Evolutionary conservation across 176 grass and related monocot genomes (phyloP).

Genomic region (Oryza officinalis): DNA sequence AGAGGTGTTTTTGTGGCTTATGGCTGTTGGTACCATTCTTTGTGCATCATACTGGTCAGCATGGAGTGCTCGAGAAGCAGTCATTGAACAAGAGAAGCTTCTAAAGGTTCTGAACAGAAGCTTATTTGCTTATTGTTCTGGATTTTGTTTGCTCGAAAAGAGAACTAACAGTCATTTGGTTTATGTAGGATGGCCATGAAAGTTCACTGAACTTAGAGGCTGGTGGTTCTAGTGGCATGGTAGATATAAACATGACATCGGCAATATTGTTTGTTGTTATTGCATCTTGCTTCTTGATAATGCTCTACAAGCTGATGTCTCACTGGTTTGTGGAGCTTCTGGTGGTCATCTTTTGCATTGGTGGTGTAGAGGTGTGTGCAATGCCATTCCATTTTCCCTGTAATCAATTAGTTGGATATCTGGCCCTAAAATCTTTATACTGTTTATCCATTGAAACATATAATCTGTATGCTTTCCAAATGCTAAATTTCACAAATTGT

Average conservation of each 20-base stretch:
- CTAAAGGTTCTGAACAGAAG: conserved; percentile 64
- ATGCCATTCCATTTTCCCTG: conserved; percentile 16
- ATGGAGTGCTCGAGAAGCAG: conserved; percentile 84
- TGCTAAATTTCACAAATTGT: conserved; percentile 26
- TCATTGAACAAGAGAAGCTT: conserved; percentile 89
- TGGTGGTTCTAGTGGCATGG: conserved; percentile 64
- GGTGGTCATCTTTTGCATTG: conserved; percentile 96
- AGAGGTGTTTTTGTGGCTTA: conserved; percentile 98
- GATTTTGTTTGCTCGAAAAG: conserved; percentile 20
- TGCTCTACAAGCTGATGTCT: conserved; percentile 91
- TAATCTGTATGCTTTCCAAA: background rate
- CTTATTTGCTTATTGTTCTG: conserved; percentile 25
- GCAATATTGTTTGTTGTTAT: conserved; percentile 89
- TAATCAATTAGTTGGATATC: conserved; percentile 20
- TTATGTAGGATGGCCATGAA: conserved; percentile 80
- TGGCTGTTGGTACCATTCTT: conserved; percentile 97
- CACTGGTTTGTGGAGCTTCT: conserved; percentile 94
- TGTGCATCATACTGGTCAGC: conserved; percentile 99
- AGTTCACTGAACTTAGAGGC: conserved; percentile 51
- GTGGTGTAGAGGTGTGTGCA: conserved; percentile 82
- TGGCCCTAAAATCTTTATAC: background rate
- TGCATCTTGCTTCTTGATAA: conserved; percentile 91
- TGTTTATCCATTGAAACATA: conserved; percentile 2
- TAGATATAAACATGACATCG: conserved; percentile 87
- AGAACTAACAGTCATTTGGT: conserved; percentile 3